A percentile compares a stretch with the other conserved stretches of the same genome.
Conservation (phyloP, 169 alveolate genomes). For the Sarcocystis neurona region DNA sequence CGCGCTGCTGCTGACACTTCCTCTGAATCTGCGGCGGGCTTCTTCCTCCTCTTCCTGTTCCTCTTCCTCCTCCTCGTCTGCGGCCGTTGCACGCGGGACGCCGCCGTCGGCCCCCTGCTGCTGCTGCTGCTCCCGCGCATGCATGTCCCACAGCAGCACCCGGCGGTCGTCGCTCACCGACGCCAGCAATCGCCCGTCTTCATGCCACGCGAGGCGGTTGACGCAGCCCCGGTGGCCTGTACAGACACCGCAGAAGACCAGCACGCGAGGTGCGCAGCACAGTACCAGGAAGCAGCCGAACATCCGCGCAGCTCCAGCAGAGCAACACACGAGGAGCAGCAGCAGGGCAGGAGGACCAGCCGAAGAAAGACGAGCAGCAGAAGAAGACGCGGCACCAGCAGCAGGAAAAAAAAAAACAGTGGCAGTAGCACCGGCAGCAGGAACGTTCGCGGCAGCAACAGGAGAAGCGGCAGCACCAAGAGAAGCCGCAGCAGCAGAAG, state of each 20-base stretch:
- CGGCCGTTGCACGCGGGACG: too few species aligned
- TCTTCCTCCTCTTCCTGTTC: too few species aligned
- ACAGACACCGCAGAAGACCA: slow-evolving; percentile 21
- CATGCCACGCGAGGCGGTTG: slow-evolving; percentile 74
- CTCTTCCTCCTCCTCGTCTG: too few species aligned
- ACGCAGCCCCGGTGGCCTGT: slow-evolving; percentile 71
- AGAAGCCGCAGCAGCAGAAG: background rate
- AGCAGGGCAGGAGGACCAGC: background rate
- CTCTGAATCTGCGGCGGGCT: too few species aligned
- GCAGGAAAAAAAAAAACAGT: too few species aligned
- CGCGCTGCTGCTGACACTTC: too few species aligned
- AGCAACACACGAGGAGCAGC: background rate
- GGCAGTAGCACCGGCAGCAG: too few species aligned
- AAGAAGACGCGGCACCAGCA: background rate
- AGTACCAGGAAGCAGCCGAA: too few species aligned
- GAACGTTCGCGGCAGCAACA: too few species aligned
- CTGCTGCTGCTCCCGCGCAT: background rate
- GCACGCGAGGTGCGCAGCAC: too few species aligned
- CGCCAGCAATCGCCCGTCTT: slow-evolving; percentile 66
- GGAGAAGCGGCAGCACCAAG: background rate
- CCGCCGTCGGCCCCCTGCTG: too few species aligned
- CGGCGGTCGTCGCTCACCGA: slow-evolving; percentile 73
- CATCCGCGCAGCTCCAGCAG: background rate
- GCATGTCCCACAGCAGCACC: slow-evolving; percentile 66
- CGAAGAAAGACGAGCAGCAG: background rate